A percentile compares a stretch with the other conserved stretches of the same genome.
phyloP scores from a whole-genome alignment of 352 stramenopile species.

The Globisporangium megalacanthum region DNA sequence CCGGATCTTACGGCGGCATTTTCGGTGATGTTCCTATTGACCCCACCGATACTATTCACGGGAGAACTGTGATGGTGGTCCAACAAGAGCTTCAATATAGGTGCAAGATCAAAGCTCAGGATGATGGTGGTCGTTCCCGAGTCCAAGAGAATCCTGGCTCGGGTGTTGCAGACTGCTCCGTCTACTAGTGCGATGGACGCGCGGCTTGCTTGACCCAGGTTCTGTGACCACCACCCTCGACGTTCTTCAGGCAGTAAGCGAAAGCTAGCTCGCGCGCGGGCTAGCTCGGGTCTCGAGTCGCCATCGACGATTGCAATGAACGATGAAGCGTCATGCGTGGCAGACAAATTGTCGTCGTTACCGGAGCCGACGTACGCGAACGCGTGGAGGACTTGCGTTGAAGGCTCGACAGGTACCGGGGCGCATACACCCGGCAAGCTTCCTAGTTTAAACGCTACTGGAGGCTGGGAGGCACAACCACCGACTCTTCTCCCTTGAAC shows the following conservation, averaged over 20 bases:
- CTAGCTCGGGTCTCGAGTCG: neutral
- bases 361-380: no score
- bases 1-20: conserved; percentile 18
- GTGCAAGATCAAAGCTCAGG: conserved; percentile 21
- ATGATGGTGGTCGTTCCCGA: conserved; percentile 21
- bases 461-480: no score
- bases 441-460: conserved; percentile 1
- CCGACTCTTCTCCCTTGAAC: no score
- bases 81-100: conserved; percentile 18
- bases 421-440: neutral
- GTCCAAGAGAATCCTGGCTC: conserved; percentile 14
- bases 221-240: neutral
- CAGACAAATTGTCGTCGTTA: no score
- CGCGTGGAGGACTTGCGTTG: no score
- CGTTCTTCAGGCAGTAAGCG: neutral
- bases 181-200: neutral
- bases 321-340: no score
- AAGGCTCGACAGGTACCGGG: conserved; percentile 2
- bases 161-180: conserved; percentile 16
- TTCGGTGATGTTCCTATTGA: conserved; percentile 12
- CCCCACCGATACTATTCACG: conserved; percentile 10
- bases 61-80: neutral
- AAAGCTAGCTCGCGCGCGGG: neutral
- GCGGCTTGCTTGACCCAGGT: neutral
- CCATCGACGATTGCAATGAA: no score